These are phyloP conservation scores for Trichoderma koningiopsis DNA, from an alignment of 2,329 filamentous ascomycete genomes.

Conservation along the genomic window DNA sequence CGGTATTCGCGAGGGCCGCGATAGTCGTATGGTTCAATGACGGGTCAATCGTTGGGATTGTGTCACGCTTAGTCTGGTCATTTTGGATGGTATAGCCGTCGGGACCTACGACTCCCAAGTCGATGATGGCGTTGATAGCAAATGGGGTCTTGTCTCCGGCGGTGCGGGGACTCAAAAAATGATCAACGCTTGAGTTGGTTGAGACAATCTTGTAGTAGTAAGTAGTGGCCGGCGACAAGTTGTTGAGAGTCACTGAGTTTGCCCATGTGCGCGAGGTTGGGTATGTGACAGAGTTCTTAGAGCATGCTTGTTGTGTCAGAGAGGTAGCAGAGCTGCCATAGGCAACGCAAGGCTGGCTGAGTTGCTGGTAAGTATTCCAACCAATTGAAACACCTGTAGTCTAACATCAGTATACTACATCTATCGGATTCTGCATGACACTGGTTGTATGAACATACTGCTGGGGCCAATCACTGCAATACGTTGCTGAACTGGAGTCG, in stretches of 20 bases:
- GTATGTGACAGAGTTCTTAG: constrained; percentile 52
- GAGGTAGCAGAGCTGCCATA: constrained; percentile 49
- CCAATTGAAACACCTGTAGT: constrained; percentile 52
- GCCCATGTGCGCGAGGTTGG: constrained; percentile 56
- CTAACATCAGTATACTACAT: neutral
- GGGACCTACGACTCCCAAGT: constrained; percentile 52
- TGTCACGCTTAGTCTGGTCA: constrained; percentile 50
- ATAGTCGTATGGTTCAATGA: constrained; percentile 63
- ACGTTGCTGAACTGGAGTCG: constrained; percentile 57
- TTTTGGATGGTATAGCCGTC: constrained; percentile 39
- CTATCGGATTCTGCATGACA: neutral
- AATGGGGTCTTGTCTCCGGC: constrained; percentile 59
- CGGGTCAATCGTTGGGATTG: constrained; percentile 52
- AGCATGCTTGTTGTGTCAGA: constrained; percentile 48
- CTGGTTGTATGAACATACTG: constrained; percentile 40
- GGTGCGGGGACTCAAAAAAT: constrained; percentile 56
- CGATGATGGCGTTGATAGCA: constrained; percentile 51
- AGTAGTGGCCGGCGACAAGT: constrained; percentile 53
- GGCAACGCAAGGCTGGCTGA: constrained; percentile 50
- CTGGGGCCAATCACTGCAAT: constrained; percentile 53
- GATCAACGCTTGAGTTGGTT: constrained; percentile 55
- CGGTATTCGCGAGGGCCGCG: constrained; percentile 51
- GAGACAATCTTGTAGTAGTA: constrained; percentile 64
- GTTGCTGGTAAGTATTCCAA: constrained; percentile 58
- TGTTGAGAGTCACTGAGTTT: constrained; percentile 51